These are phyloP conservation scores for Melampsora larici-populina DNA, from an alignment of 1,284 basidiomycete genomes.

Conservation along the genomic window DNA sequence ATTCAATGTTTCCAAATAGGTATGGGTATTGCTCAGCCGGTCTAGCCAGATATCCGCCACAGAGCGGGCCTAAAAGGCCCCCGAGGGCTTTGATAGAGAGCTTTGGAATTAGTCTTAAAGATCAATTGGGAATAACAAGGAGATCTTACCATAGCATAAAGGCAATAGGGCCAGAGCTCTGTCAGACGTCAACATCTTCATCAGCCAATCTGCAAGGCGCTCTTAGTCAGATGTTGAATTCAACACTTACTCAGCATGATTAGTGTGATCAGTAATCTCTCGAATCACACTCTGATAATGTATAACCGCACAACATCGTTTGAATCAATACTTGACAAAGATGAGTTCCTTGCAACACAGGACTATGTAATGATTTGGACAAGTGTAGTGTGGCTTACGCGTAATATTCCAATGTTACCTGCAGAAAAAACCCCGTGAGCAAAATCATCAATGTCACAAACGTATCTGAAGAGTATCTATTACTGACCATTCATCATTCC, in stretches of 20 bases:
- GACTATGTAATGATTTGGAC: background rate
- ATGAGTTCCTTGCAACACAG: background rate
- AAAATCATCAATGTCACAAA: background rate
- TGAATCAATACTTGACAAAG: no score
- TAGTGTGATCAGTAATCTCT: slow-evolving; percentile 20
- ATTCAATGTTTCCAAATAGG: background rate
- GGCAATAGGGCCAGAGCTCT: slow-evolving; percentile 14
- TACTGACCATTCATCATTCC: slow-evolving; percentile 19
- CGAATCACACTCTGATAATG: background rate
- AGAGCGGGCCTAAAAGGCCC: background rate
- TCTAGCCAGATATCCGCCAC: slow-evolving; percentile 3
- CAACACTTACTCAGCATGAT: background rate
- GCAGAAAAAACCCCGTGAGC: background rate
- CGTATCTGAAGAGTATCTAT: background rate
- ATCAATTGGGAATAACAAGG: no score
- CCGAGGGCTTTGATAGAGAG: background rate
- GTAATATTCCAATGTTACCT: slow-evolving; percentile 19
- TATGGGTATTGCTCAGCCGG: slow-evolving; percentile 15
- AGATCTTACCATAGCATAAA: background rate
- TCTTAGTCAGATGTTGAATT: no score
- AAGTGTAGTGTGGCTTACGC: background rate
- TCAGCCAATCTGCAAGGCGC: no score
- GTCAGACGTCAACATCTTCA: no score
- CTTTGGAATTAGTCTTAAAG: no score
- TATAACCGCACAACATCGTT: no score